Base-by-base conservation (phyloP, 2,329 filamentous ascomycete species). In the Neopestalotiopsis clavispora region DNA sequence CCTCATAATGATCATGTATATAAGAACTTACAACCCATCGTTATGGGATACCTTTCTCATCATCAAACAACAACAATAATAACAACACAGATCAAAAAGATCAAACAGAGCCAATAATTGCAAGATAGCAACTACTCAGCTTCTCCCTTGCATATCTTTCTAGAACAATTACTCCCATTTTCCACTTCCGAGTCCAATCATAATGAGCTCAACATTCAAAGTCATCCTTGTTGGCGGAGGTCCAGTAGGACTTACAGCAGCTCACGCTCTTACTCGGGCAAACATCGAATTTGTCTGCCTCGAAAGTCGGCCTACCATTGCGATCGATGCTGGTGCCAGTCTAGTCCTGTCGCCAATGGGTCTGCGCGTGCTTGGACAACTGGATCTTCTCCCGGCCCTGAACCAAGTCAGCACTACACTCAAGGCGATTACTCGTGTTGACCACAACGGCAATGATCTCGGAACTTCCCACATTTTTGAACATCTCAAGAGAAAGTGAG, bases 281-380 rank as follows among this genome's bases (percentile, higher is more conserved):
- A 69, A 69, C 23, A 76, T 82, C 34, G 76, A 81, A 65, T 82
- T 80, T 13, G 69, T 80, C 57, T 65, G 82, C 4, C 79, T 82
- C 3, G 80, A 82, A 65, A 70, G 63, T 20, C 52, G 69, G 10
- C 40, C 69, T 7, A 56, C 38, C n/a, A 62, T 67, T 30, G 60
- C 67, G 9, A 68, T 71, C 3, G 78, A 76, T 20, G 76, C 73
- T 0, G 80, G 76, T 2, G 76, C 75, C 12, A 78, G 74, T 67
- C 71, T 78, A 28, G 78, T 77, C 12, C 69, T 81, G 4, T 71
- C 67, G 40, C 73, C 73, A 4, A 70, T 69, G 49, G 74, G 69
- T 4, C 59, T 77, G 67, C 78, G 75, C 42, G 73, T 76, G n/a
- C 66, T 82, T 0, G 67, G 76, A 5, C 81, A 83, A 56, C 72